Base-by-base conservation (phyloP, 2,329 filamentous ascomycete species). In the Phaeosphaeriaceae sp. region DNA sequence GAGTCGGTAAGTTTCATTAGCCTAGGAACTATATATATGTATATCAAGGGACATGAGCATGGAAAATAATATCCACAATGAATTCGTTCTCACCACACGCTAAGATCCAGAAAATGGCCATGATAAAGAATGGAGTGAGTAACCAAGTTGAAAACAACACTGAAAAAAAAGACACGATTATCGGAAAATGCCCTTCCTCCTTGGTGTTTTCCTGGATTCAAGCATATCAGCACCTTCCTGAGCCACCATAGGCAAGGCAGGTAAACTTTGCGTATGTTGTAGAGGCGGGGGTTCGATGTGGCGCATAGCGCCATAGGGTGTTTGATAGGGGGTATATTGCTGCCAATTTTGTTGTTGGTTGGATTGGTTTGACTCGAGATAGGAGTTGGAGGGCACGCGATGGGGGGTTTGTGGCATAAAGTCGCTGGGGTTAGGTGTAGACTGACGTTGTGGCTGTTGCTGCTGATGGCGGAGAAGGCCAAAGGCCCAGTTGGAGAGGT, bases 401-500 rank as follows among this genome's bases (percentile, higher is more conserved):
- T 72, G 71, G 0, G 69, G 71, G 0, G 70, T 73, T 33, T 67
- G 66, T 2, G 64, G 69, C 48, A 42, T 48, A 50, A 46, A 66
- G 54, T 45, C 68, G 53, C 48, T 60, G 28, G 32, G 65, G 46
- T 20, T 58, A 56, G 49, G 44, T 17, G 51, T 29, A n/a, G n/a
- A n/a, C n/a, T n/a, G n/a, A n/a, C n/a, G n/a, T 40, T 52, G 49
- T 7, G 50, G 46, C 28, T 63, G 58, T 9, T 56, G 42, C 23
- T 61, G 54, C 55, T 78, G 77, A 48, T 76, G 71, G 50, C 79
- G 74, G 59, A 84, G 79, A 42, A 82, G 77, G 49, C 79, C 78
- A 66, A 86, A 85, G 2, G 83, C 83, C 68, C 83, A 78, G 66
- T 87, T 87, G 47, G 81, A 82, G 50, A 83, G 74, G 35, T 80